Evolutionary conservation across 768 basidiomycete genomes (phyloP).

Genomic region (Leccinum longicurvipes): DNA sequence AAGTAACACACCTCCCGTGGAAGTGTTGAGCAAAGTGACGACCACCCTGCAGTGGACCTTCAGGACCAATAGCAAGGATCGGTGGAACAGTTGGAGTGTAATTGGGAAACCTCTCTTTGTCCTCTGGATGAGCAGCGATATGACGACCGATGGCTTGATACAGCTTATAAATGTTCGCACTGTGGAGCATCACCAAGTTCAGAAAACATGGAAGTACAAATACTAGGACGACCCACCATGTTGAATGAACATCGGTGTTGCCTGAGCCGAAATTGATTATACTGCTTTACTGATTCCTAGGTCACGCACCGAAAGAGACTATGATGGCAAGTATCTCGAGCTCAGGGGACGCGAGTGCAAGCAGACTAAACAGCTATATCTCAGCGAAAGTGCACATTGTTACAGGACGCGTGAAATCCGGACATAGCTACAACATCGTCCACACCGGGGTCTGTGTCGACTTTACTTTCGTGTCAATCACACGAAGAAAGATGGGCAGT

Average conservation of each 20-base stretch:
- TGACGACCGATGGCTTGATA: conserved; percentile 67
- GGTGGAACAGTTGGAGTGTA: conserved; percentile 51
- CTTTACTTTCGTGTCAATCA: conserved; percentile 34
- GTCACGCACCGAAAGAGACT: conserved; percentile 64
- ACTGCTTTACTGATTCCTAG: neutral
- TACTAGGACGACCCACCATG: conserved; percentile 42
- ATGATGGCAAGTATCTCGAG: conserved; percentile 75
- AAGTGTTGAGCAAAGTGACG: conserved; percentile 80
- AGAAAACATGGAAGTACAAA: neutral
- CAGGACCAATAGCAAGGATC: conserved; percentile 61
- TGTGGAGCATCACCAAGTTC: conserved; percentile 25
- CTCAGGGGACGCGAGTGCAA: conserved; percentile 82
- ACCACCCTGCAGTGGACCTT: conserved; percentile 67
- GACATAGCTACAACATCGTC: conserved; percentile 81
- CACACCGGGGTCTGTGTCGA: conserved; percentile 85
- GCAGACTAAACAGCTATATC: conserved; percentile 44
- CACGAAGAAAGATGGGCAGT: neutral
- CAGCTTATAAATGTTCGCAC: conserved; percentile 70
- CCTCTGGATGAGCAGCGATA: conserved; percentile 51
- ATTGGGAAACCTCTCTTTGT: conserved; percentile 58
- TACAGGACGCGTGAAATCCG: conserved; percentile 20
- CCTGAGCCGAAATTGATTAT: conserved; percentile 38
- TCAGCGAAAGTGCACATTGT: neutral
- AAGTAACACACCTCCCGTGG: conserved; percentile 59
- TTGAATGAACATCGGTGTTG: conserved; percentile 63